Base-by-base conservation (phyloP, 805 yeast species). In the Zygosaccharomyces siamensis region DNA sequence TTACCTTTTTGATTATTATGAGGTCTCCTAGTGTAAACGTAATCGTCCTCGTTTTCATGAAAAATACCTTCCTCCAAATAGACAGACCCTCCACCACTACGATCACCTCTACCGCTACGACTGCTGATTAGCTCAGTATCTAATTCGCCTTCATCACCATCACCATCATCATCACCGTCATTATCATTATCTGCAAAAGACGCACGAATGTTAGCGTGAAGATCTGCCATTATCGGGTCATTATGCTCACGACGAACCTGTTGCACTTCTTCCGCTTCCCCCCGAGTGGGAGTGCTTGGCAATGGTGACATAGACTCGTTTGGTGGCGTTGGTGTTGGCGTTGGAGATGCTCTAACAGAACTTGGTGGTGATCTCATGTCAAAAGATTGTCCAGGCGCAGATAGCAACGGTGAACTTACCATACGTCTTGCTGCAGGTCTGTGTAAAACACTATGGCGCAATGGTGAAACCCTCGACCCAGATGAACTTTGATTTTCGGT, bases 191-290 rank as follows among this genome's bases (percentile, higher is more conserved):
- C 53, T 5, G 41, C 51, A 11, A 47, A 51, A 7, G 47, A 36
- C 7, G 39, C 47, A 23, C 28, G 38, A 31, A 33, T 43, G 18
- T 40, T 50, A 1, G 40, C 39, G 2, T 30, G 33, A 4, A 46
- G 46, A 5, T 55, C 57, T 23, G 39, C 60, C 28, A 48, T 56
- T 21, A 55, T 64, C 2, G 55, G 64, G 21, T 61, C 66, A 12
- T 48, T 61, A 41, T 52, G 63, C 36, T 55, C 64, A 14, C 54
- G 47, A 4, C 58, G 49, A 7, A 59, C 55, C 21, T 56, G 47
- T 39, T 56, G 95, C 60, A 82, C 67, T 42, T 79, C 83, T 40
- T 96, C 75, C 40, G 79, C 75, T 31, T 76, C 80, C 12, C 88
- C 63, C 50, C 90, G 95, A 43, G 38, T 51, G 26, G 49, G 45